Percentiles rank a stretch among this genome's conserved stretches.
Evolutionary conservation across 2,329 filamentous ascomycete species (phyloP).

Genomic region (Cryoendolithus antarcticus): DNA sequence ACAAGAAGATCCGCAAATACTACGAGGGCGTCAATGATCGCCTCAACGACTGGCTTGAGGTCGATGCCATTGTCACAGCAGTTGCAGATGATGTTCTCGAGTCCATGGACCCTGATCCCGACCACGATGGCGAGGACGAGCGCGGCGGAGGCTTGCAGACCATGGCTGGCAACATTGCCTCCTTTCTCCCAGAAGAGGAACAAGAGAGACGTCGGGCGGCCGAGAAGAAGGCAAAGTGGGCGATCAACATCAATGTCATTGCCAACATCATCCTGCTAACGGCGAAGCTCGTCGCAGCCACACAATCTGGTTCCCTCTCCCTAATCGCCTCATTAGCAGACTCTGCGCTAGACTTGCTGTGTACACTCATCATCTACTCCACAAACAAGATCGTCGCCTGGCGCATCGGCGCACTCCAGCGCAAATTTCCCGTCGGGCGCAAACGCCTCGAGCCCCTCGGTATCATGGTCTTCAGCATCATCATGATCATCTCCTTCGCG

Average conservation of each 20-base stretch:
- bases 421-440: constrained; percentile 46
- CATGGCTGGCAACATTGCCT: constrained; percentile 39
- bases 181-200: constrained; percentile 44
- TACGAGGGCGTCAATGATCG: constrained; percentile 43
- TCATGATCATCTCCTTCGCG: constrained; percentile 51
- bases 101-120: constrained; percentile 46
- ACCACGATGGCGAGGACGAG: constrained; percentile 45
- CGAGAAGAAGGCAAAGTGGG: constrained; percentile 40
- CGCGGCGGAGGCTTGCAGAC: constrained; percentile 38
- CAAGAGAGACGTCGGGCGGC: constrained; percentile 35
- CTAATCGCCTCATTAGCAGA: constrained; percentile 52
- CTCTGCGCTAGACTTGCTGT: constrained; percentile 48
- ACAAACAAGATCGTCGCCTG: constrained; percentile 48
- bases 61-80: constrained; percentile 44
- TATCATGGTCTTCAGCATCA: constrained; percentile 50
- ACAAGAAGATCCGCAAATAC: constrained; percentile 41
- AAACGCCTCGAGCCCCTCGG: constrained; percentile 48
- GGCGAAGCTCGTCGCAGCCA: constrained; percentile 44
- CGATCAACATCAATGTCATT: constrained; percentile 49
- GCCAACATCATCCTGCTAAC: constrained; percentile 46
- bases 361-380: constrained; percentile 48
- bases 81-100: constrained; percentile 49
- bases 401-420: constrained; percentile 38
- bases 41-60: constrained; percentile 47
- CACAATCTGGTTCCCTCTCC: constrained; percentile 46